Conservation (phyloP, 192 early-diverging fungal genomes). For the Backusella tuberculispora region DNA sequence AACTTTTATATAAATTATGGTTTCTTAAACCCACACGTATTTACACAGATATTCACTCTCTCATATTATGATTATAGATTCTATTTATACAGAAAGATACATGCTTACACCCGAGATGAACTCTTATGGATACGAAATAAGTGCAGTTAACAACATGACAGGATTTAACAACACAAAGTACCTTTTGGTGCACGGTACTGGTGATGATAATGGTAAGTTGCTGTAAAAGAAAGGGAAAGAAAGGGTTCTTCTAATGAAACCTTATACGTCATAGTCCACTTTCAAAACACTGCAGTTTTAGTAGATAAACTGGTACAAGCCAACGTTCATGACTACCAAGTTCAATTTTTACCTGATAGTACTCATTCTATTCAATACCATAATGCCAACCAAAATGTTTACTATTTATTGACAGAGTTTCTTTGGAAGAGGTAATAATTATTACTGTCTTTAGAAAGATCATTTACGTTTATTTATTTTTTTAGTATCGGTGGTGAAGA, state of each 20-base stretch:
- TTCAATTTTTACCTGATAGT: conserved; percentile 88
- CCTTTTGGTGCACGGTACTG: conserved; percentile 89
- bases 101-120: conserved; percentile 89
- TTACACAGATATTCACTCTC: not conserved
- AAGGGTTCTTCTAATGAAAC: too few relatives aligned
- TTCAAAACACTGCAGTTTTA: conserved; percentile 84
- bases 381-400: conserved; percentile 66
- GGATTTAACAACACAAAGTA: conserved; percentile 82
- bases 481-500: conserved; percentile 27
- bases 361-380: conserved; percentile 84
- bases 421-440: conserved; percentile 36
- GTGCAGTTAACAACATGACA: conserved; percentile 75
- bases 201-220: conserved; percentile 74
- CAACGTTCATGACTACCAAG: conserved; percentile 74
- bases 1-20: not conserved
- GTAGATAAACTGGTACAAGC: conserved; percentile 74
- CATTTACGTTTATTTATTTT: not conserved
- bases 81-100: conserved; percentile 95
- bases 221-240: not conserved
- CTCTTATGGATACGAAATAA: conserved; percentile 73
- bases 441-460: not conserved
- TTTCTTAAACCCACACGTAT: not conserved
- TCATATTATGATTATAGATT: conserved; percentile 50
- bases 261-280: conserved; percentile 63
- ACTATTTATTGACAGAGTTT: conserved; percentile 39